Evolutionary conservation across 768 basidiomycete genomes (phyloP).

Genomic region (Hygrophorus pudorinus): DNA sequence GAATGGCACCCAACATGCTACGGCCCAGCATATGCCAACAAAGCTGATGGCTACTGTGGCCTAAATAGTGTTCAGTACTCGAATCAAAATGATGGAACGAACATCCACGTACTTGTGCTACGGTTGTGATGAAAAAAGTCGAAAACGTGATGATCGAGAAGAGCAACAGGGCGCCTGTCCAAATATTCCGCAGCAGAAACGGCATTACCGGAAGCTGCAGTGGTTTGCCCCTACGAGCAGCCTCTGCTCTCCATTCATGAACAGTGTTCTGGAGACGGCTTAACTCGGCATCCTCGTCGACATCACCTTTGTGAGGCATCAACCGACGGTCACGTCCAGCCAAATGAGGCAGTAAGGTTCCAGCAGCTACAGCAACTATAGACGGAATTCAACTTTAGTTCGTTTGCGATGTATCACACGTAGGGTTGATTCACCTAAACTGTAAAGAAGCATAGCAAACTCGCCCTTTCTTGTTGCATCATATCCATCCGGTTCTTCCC

Average conservation of each 20-base stretch:
- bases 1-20: slow-evolving; percentile 97
- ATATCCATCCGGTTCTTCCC: slow-evolving; percentile 69
- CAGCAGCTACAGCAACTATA: slow-evolving; percentile 77
- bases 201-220: slow-evolving; percentile 81
- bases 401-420: background rate
- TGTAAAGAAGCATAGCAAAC: slow-evolving; percentile 84
- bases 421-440: slow-evolving; percentile 50
- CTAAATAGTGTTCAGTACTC: slow-evolving; percentile 20
- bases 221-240: slow-evolving; percentile 61
- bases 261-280: slow-evolving; percentile 62
- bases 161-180: slow-evolving; percentile 78
- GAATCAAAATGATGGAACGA: background rate
- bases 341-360: slow-evolving; percentile 71
- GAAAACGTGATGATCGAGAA: slow-evolving; percentile 73
- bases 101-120: slow-evolving; percentile 42
- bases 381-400: slow-evolving; percentile 5
- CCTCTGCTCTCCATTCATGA: slow-evolving; percentile 77
- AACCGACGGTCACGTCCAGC: slow-evolving; percentile 75
- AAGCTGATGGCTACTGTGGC: slow-evolving; percentile 77
- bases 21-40: slow-evolving; percentile 92
- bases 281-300: slow-evolving; percentile 68
- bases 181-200: slow-evolving; percentile 86
- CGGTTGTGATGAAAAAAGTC: slow-evolving; percentile 81
- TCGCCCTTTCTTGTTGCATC: slow-evolving; percentile 79
- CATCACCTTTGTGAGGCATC: slow-evolving; percentile 60